A percentile compares a stretch with the other conserved stretches of the same genome.
phyloP scores from a whole-genome alignment of 371 early-diverging fungal genomes.

The Mucor saturninus region DNA sequence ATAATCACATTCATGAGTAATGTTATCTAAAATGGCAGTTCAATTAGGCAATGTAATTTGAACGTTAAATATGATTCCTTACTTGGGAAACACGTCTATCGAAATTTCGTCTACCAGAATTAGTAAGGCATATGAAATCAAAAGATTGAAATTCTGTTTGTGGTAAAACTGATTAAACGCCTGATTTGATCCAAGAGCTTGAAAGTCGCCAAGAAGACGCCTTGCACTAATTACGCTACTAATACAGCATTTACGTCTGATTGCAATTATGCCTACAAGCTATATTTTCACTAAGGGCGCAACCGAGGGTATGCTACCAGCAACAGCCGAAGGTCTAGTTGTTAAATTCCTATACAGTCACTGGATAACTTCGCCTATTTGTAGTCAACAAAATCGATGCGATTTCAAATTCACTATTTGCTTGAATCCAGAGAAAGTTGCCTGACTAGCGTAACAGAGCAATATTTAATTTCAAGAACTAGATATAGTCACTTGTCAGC shows the following conservation, averaged over 20 bases:
- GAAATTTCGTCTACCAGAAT: constrained; percentile 11
- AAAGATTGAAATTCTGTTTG: constrained; percentile 6
- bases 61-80: constrained; percentile 11
- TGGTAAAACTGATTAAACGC: constrained; percentile 1
- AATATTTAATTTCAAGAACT: constrained; percentile 2
- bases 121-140: constrained; percentile 9
- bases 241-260: constrained; percentile 11
- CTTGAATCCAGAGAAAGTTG: constrained; percentile 8
- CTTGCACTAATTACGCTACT: constrained; percentile 10
- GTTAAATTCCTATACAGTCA: constrained; percentile 1
- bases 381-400: constrained; percentile 6
- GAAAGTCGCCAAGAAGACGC: constrained; percentile 7
- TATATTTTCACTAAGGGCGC: constrained; percentile 7
- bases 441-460: constrained; percentile 5
- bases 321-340: constrained; percentile 10
- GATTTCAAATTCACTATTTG: constrained; percentile 5
- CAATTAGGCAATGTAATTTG: constrained; percentile 12
- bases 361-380: constrained; percentile 6
- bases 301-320: constrained; percentile 6
- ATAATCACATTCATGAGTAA: constrained; percentile 13
- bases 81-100: constrained; percentile 12
- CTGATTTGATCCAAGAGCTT: constrained; percentile 6
- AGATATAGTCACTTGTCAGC: neutral
- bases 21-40: constrained; percentile 12
- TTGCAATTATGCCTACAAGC: constrained; percentile 10